A percentile compares a stretch with the other conserved stretches of the same genome.
phyloP scores from a whole-genome alignment of 768 basidiomycete genomes.

The Sutorius australiensis region DNA sequence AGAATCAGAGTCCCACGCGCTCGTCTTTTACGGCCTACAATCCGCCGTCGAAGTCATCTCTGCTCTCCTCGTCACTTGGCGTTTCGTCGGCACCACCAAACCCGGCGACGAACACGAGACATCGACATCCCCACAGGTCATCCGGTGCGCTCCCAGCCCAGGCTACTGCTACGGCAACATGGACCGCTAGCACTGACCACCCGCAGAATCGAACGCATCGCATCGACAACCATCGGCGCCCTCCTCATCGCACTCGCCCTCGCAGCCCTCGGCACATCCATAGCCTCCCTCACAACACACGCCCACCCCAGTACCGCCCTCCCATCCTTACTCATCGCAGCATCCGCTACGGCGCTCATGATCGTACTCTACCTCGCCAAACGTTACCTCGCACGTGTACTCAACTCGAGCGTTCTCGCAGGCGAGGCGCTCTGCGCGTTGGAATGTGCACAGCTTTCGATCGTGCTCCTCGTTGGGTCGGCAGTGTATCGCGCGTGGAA shows the following conservation, averaged over 20 bases:
- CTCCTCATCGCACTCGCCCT: conserved; percentile 37
- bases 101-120: conserved; percentile 34
- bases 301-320: conserved; percentile 36
- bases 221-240: conserved; percentile 34
- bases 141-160: conserved; percentile 8
- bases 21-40: conserved; percentile 48
- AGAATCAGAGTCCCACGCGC: conserved; percentile 38
- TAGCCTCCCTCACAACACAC: conserved; percentile 32
- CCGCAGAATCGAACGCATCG: conserved; percentile 35
- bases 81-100: conserved; percentile 33
- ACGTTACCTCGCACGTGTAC: conserved; percentile 38
- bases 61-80: conserved; percentile 42
- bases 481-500: conserved; percentile 37
- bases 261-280: conserved; percentile 35
- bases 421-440: conserved; percentile 44
- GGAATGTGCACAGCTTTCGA: conserved; percentile 40
- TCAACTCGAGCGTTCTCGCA: conserved; percentile 41
- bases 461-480: conserved; percentile 41
- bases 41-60: conserved; percentile 47
- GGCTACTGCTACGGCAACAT: no score
- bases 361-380: conserved; percentile 43
- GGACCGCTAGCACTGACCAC: no score
- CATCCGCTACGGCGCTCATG: conserved; percentile 37
- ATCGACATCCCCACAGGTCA: neutral
- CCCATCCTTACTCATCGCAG: conserved; percentile 41